Evolutionary conservation across 2,329 filamentous ascomycete species (phyloP), one percentile per base, ranked within the genome.

Genomic region (Calonectria ilicicola): DNA sequence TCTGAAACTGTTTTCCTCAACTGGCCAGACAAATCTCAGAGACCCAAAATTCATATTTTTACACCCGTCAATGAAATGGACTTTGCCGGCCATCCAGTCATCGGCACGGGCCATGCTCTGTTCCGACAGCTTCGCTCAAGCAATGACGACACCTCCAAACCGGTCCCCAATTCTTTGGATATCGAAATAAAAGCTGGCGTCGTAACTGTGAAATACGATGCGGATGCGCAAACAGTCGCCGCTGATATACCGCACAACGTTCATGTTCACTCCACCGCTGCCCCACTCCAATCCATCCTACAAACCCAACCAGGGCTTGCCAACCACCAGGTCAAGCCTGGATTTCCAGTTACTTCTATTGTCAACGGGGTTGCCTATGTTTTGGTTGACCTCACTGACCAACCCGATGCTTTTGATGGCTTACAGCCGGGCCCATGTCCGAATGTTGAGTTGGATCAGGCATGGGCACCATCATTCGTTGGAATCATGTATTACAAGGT

Each of bases 1-100:
- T 74, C 70, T 8, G 72, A 74, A 42, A 73, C 70, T 0, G 71
- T 73, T 12, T 74, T 74, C 44, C 29, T 74, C 19, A 32, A 62
- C 1, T 44, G 53, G n/a, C 67, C 53, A 12, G 27, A 40, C 10
- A 6, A 35, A 7, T 49, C 51, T 12, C 32, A 62, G 7, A 27
- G 56, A 7, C 71, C 68, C 15, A n/a, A 32, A 12, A 73, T 73
- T 51, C 46, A 46, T 21, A 73, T 75, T 44, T 75, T 75, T 42
- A 74, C 70, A 6, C 71, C 71, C 0, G 70, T 73, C 42, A 74
- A 74, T 29, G 73, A 74, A 44, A 74, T 74, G 73, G 70, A 73
- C 26, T 74, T 74, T 66, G 73, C 73, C 9, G 73, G 73, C 2
- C 73, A 74, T 26, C 73, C 73, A 3, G 60, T 74, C 46, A 71